These are phyloP conservation scores for Cylindrotheca fusiformis DNA, from an alignment of 108 stramenopile genomes.

Conservation along the genomic window DNA sequence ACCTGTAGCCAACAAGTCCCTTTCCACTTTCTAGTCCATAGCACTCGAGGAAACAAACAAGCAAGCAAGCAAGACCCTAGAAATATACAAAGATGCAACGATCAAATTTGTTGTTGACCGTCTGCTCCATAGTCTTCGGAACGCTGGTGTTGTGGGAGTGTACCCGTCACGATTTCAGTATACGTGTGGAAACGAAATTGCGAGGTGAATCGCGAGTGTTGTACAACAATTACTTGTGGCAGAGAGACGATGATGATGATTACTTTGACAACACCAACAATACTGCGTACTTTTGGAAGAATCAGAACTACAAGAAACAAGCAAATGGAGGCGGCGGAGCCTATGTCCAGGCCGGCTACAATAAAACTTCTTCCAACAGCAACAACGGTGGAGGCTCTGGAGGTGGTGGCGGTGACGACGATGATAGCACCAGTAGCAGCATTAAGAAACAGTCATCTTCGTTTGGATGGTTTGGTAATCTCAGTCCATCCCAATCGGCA, in stretches of 20 bases:
- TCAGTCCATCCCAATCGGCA: background rate
- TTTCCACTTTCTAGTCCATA: too few species aligned
- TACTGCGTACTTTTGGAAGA: background rate
- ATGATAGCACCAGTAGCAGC: background rate
- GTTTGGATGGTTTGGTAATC: background rate
- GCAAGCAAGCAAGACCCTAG: too few species aligned
- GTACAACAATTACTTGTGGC: slow-evolving; percentile 8
- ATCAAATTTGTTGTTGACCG: background rate
- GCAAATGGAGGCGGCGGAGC: background rate
- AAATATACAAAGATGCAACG: background rate
- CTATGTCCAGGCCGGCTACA: background rate
- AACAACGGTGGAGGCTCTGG: slow-evolving; percentile 1
- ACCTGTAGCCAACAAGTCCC: too few species aligned
- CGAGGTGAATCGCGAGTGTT: background rate
- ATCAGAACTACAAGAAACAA: slow-evolving; percentile 1
- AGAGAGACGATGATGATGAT: slow-evolving; percentile 18
- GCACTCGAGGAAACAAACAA: too few species aligned
- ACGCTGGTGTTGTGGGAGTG: background rate
- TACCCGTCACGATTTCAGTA: background rate
- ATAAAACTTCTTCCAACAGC: slow-evolving; percentile 1
- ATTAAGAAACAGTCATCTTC: background rate
- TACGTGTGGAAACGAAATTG: background rate
- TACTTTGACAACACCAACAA: background rate
- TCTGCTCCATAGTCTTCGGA: background rate
- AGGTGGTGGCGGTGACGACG: background rate